These are phyloP conservation scores for Coemansia sp. DNA, from an alignment of 192 early-diverging fungal genomes.

Conservation along the genomic window DNA sequence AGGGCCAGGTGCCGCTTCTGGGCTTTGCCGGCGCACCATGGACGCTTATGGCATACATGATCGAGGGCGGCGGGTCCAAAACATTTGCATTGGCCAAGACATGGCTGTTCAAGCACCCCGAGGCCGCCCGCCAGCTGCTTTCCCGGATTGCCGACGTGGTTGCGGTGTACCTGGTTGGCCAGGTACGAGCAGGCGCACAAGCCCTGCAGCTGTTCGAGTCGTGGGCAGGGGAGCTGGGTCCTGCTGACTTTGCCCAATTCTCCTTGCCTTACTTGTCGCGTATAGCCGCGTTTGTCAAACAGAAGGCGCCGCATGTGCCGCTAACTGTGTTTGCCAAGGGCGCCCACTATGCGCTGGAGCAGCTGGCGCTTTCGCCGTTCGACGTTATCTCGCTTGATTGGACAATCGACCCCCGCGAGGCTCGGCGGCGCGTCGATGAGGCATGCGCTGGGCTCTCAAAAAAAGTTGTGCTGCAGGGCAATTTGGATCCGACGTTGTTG, in stretches of 20 bases:
- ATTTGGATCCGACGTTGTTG: slow-evolving; percentile 86
- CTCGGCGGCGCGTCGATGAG: slow-evolving; percentile 24
- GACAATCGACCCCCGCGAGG: slow-evolving; percentile 68
- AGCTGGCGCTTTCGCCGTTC: slow-evolving; percentile 66
- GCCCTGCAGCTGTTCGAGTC: slow-evolving; percentile 97
- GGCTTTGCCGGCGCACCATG: slow-evolving; percentile 98
- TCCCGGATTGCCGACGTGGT: slow-evolving; percentile 77
- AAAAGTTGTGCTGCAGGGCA: slow-evolving; percentile 77
- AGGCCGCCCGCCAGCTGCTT: slow-evolving; percentile 75
- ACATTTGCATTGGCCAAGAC: slow-evolving; percentile 85
- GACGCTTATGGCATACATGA: slow-evolving; percentile 99
- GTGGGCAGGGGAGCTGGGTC: slow-evolving; percentile 90
- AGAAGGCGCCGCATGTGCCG: slow-evolving; percentile 62
- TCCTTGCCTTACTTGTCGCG: slow-evolving; percentile 85
- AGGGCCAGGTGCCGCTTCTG: slow-evolving; percentile 85
- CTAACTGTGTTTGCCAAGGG: slow-evolving; percentile 92
- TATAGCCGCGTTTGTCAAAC: slow-evolving; percentile 77
- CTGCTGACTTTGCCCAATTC: slow-evolving; percentile 75
- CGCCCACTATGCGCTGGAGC: slow-evolving; percentile 82
- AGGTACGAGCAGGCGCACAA: slow-evolving; percentile 96
- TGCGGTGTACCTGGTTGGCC: slow-evolving; percentile 84
- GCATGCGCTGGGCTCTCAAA: slow-evolving; percentile 6
- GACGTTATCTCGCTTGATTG: slow-evolving; percentile 92
- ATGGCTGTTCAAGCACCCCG: slow-evolving; percentile 81
- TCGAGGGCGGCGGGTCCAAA: slow-evolving; percentile 95